Percentiles rank a stretch among this genome's conserved stretches.
phyloP scores from a whole-genome alignment of 306 rosid species.

The Inga laurina region DNA sequence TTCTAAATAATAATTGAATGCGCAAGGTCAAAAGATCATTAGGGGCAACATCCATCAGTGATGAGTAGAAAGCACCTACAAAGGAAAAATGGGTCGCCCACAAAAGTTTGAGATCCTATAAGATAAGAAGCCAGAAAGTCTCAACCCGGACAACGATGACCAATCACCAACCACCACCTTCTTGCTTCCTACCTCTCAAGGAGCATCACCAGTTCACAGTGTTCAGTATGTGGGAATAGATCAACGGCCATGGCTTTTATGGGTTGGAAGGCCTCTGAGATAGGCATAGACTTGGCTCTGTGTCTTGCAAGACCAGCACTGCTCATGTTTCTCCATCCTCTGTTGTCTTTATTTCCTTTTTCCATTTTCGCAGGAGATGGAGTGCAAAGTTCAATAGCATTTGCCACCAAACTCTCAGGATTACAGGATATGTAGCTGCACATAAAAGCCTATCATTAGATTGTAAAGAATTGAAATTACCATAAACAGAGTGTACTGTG shows the following conservation, averaged over 20 bases:
- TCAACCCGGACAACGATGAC: neutral
- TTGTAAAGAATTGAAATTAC: conserved; percentile 2
- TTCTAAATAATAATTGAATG: conserved; percentile 13
- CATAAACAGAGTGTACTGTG: neutral
- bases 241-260: conserved; percentile 93
- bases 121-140: conserved; percentile 24
- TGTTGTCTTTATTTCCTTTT: conserved; percentile 77
- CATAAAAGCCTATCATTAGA: conserved; percentile 36
- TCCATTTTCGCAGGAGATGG: conserved; percentile 71
- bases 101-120: conserved; percentile 15
- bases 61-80: neutral
- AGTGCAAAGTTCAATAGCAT: conserved; percentile 93
- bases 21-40: conserved; percentile 19
- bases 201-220: conserved; percentile 95
- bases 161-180: neutral
- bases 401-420: conserved; percentile 93
- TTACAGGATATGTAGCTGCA: conserved; percentile 96
- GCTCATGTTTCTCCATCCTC: conserved; percentile 95
- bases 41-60: neutral
- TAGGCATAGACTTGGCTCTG: conserved; percentile 89
- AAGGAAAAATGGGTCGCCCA: conserved; percentile 5
- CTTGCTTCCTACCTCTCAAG: conserved; percentile 65
- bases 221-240: conserved; percentile 90
- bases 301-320: conserved; percentile 86
- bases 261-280: conserved; percentile 85